Conservation (phyloP, 1,284 basidiomycete species). For the Nidula niveotomentosa region DNA sequence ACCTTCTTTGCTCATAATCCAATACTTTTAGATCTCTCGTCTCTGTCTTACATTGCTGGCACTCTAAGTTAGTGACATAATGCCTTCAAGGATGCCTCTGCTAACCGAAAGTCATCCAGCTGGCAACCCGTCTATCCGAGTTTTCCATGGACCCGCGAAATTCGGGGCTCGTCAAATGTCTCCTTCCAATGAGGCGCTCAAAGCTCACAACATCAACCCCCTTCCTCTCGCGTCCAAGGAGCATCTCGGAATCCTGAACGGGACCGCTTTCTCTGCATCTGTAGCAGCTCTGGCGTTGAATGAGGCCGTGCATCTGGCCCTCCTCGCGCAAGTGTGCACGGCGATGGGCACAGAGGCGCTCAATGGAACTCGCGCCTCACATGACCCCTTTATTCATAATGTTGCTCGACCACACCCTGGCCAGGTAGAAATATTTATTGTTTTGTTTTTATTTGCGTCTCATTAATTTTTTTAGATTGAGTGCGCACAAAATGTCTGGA, state of each 20-base stretch:
- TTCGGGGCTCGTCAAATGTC: constrained; percentile 55
- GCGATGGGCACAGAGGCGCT: constrained; percentile 86
- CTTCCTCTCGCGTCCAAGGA: constrained; percentile 79
- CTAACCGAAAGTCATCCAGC: constrained; percentile 20
- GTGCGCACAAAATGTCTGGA: constrained; percentile 64
- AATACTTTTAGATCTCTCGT: constrained; percentile 53
- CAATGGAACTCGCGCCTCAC: constrained; percentile 68
- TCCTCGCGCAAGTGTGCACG: constrained; percentile 77
- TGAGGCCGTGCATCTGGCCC: constrained; percentile 70
- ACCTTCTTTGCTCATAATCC: constrained; percentile 1
- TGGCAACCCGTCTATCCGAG: constrained; percentile 76
- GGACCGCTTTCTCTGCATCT: constrained; percentile 80
- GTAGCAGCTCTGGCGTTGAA: constrained; percentile 69
- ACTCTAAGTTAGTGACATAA: constrained; percentile 42
- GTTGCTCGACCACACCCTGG: constrained; percentile 85
- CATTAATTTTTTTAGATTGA: constrained; percentile 45
- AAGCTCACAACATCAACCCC: constrained; percentile 61
- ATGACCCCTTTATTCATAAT: constrained; percentile 80
- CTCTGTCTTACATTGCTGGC: constrained; percentile 83
- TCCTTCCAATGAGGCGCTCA: constrained; percentile 62
- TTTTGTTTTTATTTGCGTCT: not conserved
- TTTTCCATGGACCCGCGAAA: constrained; percentile 54
- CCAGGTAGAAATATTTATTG: constrained; percentile 43
- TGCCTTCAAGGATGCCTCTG: too few relatives aligned
- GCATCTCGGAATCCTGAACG: constrained; percentile 82